A percentile compares a stretch with the other conserved stretches of the same genome.
Evolutionary conservation across 2,329 filamentous ascomycete genomes (phyloP).

Genomic region (Diaporthe sp.): DNA sequence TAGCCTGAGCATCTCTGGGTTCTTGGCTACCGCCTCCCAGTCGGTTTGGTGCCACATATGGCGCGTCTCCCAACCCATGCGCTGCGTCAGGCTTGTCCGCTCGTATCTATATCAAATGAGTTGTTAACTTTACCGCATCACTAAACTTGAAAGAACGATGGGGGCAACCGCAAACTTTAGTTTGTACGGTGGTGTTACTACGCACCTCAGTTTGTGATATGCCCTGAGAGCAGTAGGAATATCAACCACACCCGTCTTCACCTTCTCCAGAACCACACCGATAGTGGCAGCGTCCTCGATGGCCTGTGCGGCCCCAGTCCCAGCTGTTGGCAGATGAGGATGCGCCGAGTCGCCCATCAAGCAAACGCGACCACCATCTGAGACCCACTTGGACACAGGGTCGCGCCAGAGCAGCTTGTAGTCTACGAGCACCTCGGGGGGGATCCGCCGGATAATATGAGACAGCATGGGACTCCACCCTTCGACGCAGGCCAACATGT

Average conservation of each 20-base stretch:
- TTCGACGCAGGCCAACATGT: conserved; percentile 5
- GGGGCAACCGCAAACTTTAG: neutral
- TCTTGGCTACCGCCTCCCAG: neutral
- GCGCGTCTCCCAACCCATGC: conserved; percentile 13
- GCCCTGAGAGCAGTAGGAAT: neutral
- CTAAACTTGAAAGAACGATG: no score
- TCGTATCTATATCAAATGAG: neutral
- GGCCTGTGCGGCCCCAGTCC: conserved; percentile 13
- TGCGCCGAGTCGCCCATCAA: conserved; percentile 3
- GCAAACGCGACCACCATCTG: conserved; percentile 14
- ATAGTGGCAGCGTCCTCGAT: conserved; percentile 18
- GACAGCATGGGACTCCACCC: neutral
- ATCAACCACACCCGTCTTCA: neutral
- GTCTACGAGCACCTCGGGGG: neutral
- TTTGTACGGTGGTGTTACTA: no score
- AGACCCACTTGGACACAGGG: conserved; percentile 11
- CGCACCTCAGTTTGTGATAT: conserved; percentile 3
- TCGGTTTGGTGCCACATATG: conserved; percentile 17
- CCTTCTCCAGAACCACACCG: neutral
- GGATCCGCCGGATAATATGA: neutral
- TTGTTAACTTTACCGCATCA: no score
- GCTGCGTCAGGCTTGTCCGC: conserved; percentile 4
- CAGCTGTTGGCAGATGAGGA: conserved; percentile 11
- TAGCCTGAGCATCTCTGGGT: neutral
- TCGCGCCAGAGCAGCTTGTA: conserved; percentile 21